Conservation (phyloP, 2,329 filamentous ascomycete species). For the Aspergillus carbonarius region DNA sequence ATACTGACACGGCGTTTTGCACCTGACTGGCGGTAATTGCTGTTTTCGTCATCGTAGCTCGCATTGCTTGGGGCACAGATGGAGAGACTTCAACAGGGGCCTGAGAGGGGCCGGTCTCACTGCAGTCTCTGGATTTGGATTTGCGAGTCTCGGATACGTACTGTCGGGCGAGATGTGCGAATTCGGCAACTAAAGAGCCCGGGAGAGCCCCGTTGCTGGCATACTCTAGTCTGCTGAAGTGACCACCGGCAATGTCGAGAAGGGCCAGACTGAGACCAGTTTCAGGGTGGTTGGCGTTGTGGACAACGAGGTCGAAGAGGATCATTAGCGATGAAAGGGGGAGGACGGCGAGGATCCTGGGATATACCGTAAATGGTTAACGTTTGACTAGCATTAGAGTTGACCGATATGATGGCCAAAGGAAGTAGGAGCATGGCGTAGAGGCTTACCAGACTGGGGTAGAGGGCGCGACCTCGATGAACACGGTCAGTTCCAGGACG, state of each 20-base stretch:
- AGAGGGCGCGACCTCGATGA: slow-evolving; percentile 35
- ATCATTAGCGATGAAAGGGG: slow-evolving; percentile 42
- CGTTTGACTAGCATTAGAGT: not conserved
- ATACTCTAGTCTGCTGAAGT: slow-evolving; percentile 45
- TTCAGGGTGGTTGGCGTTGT: slow-evolving; percentile 38
- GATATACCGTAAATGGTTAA: not conserved
- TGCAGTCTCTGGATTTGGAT: not conserved
- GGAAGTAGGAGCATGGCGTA: not conserved
- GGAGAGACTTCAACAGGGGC: not conserved
- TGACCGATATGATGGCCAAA: not conserved
- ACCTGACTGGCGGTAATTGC: not conserved
- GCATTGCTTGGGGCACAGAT: not conserved
- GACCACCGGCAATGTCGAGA: slow-evolving; percentile 44
- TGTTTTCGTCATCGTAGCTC: not conserved
- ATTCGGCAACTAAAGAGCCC: slow-evolving; percentile 42
- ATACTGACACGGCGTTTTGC: too few species aligned
- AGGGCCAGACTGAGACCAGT: slow-evolving; percentile 41
- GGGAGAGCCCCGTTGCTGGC: slow-evolving; percentile 40
- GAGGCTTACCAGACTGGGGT: slow-evolving; percentile 36
- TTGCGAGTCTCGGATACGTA: slow-evolving; percentile 9
- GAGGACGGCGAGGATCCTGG: slow-evolving; percentile 34
- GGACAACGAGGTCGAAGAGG: slow-evolving; percentile 44
- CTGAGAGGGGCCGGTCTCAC: not conserved
- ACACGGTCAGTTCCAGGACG: slow-evolving; percentile 35
- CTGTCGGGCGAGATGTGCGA: slow-evolving; percentile 42